Percentiles rank a stretch among this genome's conserved stretches.
Conservation (phyloP, 2,329 filamentous ascomycete species). For the Graphilbum sp. region DNA sequence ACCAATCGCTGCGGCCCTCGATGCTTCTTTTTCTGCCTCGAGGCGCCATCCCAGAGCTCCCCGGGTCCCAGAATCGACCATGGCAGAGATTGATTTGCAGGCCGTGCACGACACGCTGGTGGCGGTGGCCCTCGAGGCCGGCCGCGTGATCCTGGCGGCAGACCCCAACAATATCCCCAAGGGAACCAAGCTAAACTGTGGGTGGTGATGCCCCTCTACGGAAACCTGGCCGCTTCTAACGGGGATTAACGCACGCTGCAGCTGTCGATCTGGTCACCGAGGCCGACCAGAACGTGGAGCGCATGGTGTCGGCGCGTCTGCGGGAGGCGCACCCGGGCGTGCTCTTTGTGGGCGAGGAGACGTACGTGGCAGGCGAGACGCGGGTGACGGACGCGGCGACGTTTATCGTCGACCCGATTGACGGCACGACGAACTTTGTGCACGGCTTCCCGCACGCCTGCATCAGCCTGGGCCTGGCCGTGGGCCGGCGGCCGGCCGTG, state of each 20-base stretch:
- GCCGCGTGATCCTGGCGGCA: constrained; percentile 44
- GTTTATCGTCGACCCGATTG: constrained; percentile 70
- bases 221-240: too few species aligned
- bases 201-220: constrained; percentile 12
- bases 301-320: constrained; percentile 39
- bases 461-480: constrained; percentile 58
- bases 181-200: constrained; percentile 51
- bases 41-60: too few species aligned
- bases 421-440: constrained; percentile 70
- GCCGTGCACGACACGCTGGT: constrained; percentile 46
- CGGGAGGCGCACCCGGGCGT: constrained; percentile 35
- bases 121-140: constrained; percentile 44
- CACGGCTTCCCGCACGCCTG: constrained; percentile 60
- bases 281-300: constrained; percentile 48
- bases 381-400: constrained; percentile 50
- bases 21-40: too few species aligned
- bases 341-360: constrained; percentile 62
- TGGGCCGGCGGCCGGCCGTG: constrained; percentile 43
- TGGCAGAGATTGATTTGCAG: constrained; percentile 42
- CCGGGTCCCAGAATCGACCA: too few species aligned
- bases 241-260: too few species aligned
- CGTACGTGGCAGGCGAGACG: constrained; percentile 48
- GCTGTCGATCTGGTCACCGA: constrained; percentile 55
- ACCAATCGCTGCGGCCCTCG: too few species aligned
- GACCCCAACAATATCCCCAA: constrained; percentile 40